Conservation (phyloP, 257 asterid species). For the Galeopsis tetrahit region DNA sequence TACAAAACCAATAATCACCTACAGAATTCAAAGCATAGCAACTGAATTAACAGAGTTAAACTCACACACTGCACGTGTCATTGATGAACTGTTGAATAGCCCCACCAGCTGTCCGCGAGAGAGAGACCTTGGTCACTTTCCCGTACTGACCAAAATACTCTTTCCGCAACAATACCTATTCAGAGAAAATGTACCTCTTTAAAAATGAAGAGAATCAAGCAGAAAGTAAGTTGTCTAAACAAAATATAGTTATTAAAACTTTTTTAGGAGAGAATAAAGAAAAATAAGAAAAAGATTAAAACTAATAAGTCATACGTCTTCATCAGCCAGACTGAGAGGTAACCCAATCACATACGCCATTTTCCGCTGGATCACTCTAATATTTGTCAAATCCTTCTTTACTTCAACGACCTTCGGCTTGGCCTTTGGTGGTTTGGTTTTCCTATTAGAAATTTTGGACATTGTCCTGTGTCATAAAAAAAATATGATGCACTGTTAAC, state of each 20-base stretch:
- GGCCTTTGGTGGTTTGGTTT: conserved; percentile 74
- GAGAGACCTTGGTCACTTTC: conserved; percentile 81
- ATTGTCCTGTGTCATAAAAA: conserved; percentile 48
- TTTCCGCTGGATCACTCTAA: conserved; percentile 92
- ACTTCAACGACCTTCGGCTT: conserved; percentile 81
- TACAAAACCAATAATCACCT: conserved; percentile 9
- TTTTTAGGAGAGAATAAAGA: conserved; percentile 10
- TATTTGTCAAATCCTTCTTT: conserved; percentile 78
- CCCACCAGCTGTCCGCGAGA: conserved; percentile 95
- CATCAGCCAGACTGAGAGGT: conserved; percentile 91
- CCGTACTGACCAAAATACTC: conserved; percentile 97
- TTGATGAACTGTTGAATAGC: conserved; percentile 80
- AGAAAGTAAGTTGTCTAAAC: conserved; percentile 25
- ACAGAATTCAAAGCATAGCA: conserved; percentile 13
- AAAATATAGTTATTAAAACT: background rate
- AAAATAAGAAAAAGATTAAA: background rate
- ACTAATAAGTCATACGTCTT: conserved; percentile 58
- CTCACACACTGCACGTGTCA: conserved; percentile 96
- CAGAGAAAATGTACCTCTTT: conserved; percentile 27
- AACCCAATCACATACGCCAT: conserved; percentile 95
- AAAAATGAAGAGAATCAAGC: conserved; percentile 31
- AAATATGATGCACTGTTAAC: conserved; percentile 30
- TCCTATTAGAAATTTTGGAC: conserved; percentile 58
- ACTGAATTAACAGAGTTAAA: conserved; percentile 33
- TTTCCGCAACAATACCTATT: conserved; percentile 76